phyloP scores from a whole-genome alignment of 2,329 filamentous ascomycete species.

The Pseudocercospora fuligena region DNA sequence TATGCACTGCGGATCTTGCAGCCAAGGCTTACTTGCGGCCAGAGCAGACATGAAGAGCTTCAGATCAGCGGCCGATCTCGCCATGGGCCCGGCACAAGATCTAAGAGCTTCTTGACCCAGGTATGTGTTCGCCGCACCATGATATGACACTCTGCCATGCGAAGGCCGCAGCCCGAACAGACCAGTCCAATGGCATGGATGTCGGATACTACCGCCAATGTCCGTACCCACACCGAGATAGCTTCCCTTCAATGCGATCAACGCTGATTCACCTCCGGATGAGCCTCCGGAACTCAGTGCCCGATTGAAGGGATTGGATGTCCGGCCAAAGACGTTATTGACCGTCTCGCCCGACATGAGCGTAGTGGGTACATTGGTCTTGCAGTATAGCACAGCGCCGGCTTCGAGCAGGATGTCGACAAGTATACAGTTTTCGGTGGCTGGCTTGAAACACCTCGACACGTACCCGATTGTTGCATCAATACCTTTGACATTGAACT shows the following conservation, averaged over 20 bases:
- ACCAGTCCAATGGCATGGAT: conserved; percentile 77
- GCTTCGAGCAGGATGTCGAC: conserved; percentile 50
- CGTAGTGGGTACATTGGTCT: conserved; percentile 62
- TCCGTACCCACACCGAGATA: conserved; percentile 68
- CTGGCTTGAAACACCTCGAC: conserved; percentile 33
- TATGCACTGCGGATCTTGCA: conserved; percentile 17
- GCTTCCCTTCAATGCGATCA: conserved; percentile 63
- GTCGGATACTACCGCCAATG: conserved; percentile 68
- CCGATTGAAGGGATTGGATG: conserved; percentile 67
- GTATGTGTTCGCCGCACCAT: conserved; percentile 37
- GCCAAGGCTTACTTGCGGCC: conserved; percentile 17
- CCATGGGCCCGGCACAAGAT: conserved; percentile 23
- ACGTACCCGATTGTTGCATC: conserved; percentile 26
- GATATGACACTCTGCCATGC: conserved; percentile 51
- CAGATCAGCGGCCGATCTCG: conserved; percentile 16
- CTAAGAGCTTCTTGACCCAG: conserved; percentile 51
- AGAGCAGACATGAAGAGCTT: conserved; percentile 21
- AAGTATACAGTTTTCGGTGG: conserved; percentile 45
- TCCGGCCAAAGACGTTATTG: conserved; percentile 48
- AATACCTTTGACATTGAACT: conserved; percentile 23
- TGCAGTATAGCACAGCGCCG: conserved; percentile 57
- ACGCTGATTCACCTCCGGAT: conserved; percentile 67
- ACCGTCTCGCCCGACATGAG: conserved; percentile 48
- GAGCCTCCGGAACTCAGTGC: conserved; percentile 66
- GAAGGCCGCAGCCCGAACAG: conserved; percentile 40